Conservation (phyloP, 495 filamentous ascomycete species). For the Penicillium samsonianum region DNA sequence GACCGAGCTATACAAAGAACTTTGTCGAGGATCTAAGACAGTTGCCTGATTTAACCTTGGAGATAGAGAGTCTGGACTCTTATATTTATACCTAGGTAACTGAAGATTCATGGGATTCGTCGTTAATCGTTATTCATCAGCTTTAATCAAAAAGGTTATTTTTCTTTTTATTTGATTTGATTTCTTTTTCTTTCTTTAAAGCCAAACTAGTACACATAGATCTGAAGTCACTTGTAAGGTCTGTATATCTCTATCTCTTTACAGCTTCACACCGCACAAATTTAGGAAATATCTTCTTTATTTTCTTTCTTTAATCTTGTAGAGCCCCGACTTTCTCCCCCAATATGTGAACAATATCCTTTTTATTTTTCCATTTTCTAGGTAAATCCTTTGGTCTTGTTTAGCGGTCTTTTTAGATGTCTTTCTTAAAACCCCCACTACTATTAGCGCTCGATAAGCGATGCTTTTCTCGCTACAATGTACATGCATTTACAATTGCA, state of each 20-base stretch:
- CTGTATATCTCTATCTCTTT: background rate
- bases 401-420: background rate
- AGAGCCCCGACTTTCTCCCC: background rate
- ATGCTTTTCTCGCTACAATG: background rate
- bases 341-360: background rate
- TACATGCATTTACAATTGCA: conserved; percentile 18
- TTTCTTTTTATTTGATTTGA: background rate
- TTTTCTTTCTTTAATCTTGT: background rate
- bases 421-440: background rate
- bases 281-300: background rate
- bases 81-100: conserved; percentile 21
- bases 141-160: background rate
- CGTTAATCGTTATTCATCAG: background rate
- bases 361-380: background rate
- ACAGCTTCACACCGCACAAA: background rate
- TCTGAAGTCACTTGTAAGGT: background rate
- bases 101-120: background rate
- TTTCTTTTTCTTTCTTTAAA: background rate
- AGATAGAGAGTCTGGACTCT: conserved; percentile 12
- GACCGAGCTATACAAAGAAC: conserved; percentile 15
- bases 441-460: conserved; percentile 19
- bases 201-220: background rate
- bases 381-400: background rate
- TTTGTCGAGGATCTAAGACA: background rate
- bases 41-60: background rate